Conservation (phyloP, 352 stramenopile species). For the Phytophthora cactorum region DNA sequence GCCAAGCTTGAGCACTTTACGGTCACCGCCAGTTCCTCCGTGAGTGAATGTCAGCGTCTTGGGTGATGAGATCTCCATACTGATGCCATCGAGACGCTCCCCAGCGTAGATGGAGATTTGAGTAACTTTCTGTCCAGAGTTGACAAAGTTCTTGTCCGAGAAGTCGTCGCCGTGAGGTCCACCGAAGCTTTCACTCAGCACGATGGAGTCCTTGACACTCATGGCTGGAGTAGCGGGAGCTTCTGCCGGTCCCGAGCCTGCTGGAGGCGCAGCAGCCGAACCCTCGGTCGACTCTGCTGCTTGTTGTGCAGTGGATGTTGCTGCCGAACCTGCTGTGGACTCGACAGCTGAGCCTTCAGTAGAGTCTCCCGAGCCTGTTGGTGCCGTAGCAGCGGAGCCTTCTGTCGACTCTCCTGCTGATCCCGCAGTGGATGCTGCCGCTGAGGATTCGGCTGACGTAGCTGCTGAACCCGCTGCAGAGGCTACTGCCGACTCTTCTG, state of each 20-base stretch:
- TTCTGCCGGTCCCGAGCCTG: constrained; percentile 6
- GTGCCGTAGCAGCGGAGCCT: background rate
- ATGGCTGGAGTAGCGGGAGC: constrained; percentile 12
- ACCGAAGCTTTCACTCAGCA: constrained; percentile 30
- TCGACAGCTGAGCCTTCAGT: background rate
- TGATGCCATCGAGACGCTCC: constrained; percentile 31
- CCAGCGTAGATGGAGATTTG: constrained; percentile 25
- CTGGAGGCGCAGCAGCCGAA: constrained; percentile 3
- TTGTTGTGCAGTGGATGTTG: no score
- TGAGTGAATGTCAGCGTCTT: constrained; percentile 24
- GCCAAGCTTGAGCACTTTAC: constrained; percentile 17
- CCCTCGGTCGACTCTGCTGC: no score
- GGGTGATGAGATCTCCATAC: constrained; percentile 20
- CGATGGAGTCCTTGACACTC: constrained; percentile 27
- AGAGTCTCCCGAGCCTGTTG: background rate
- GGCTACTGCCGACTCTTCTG: no score
- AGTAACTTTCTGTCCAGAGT: constrained; percentile 32
- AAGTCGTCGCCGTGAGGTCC: constrained; percentile 32
- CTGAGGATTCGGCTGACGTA: background rate
- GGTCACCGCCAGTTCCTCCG: constrained; percentile 26
- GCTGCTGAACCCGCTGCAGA: background rate
- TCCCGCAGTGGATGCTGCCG: background rate
- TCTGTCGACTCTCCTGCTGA: background rate
- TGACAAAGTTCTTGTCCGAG: constrained; percentile 33
- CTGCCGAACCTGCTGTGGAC: constrained; percentile 2